Percentiles rank a stretch among this genome's conserved stretches.
These are phyloP conservation scores for Colletotrichum abscissum DNA, from an alignment of 2,329 filamentous ascomycete genomes.

Conservation along the genomic window DNA sequence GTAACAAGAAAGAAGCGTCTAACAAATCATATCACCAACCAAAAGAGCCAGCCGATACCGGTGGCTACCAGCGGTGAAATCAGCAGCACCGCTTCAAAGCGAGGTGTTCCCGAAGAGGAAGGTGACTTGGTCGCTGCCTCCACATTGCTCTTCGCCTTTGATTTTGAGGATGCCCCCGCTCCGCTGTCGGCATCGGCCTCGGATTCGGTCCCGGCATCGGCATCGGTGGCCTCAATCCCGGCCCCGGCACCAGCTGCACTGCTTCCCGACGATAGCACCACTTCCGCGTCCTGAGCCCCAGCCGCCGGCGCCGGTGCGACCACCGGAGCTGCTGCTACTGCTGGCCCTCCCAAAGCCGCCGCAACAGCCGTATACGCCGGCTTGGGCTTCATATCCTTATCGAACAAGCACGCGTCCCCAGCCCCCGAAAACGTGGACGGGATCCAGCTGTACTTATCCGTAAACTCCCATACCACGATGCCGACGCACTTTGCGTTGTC, in stretches of 20 bases:
- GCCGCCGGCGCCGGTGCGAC: conserved; percentile 24
- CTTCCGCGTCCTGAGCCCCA: background rate
- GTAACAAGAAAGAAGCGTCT: background rate
- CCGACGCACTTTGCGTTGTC: conserved; percentile 51
- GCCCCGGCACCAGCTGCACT: background rate
- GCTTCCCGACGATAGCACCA: background rate
- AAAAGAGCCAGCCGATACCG: background rate
- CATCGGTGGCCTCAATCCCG: background rate
- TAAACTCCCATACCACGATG: conserved; percentile 55
- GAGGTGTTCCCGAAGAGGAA: conserved; percentile 12
- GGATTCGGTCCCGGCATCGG: background rate
- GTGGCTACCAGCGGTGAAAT: background rate
- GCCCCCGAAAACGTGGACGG: conserved; percentile 49
- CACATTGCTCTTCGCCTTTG: background rate
- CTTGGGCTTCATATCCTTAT: conserved; percentile 50
- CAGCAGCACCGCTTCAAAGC: background rate
- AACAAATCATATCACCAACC: background rate
- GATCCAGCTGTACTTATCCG: conserved; percentile 55
- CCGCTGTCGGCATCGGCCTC: background rate
- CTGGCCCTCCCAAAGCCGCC: conserved; percentile 42
- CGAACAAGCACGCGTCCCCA: conserved; percentile 52
- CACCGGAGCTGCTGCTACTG: background rate
- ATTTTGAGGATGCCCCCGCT: background rate
- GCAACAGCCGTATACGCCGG: conserved; percentile 52
- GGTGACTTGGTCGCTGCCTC: background rate